These are phyloP conservation scores for Monosporascus sp. DNA, from an alignment of 2,329 filamentous ascomycete genomes.

Conservation along the genomic window DNA sequence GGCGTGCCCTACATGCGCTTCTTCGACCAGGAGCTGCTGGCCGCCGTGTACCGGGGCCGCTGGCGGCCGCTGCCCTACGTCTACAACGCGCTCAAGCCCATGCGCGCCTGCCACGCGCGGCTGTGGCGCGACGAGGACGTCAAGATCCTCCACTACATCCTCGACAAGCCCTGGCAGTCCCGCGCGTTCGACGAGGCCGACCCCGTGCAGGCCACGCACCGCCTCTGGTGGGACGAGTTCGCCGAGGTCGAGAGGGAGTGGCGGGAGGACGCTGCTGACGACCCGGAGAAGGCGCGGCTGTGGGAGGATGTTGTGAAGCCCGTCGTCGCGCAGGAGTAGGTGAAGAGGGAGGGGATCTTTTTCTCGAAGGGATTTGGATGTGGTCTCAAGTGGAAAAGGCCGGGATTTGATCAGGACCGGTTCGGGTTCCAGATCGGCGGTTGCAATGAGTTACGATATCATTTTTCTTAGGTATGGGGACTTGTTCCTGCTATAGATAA, in stretches of 20 bases:
- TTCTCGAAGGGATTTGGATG: too few relatives aligned
- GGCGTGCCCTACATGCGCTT: slow-evolving; percentile 24
- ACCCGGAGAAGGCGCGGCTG: slow-evolving; percentile 20
- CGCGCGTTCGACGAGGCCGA: slow-evolving; percentile 16
- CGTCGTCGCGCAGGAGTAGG: slow-evolving; percentile 26
- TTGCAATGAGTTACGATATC: too few relatives aligned
- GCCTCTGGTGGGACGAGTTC: slow-evolving; percentile 28
- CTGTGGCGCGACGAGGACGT: slow-evolving; percentile 23
- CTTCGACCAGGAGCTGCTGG: slow-evolving; percentile 26
- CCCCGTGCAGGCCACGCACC: slow-evolving; percentile 24
- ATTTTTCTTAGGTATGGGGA: too few relatives aligned
- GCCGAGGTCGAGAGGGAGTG: slow-evolving; percentile 23
- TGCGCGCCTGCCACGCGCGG: slow-evolving; percentile 21
- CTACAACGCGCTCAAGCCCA: slow-evolving; percentile 26
- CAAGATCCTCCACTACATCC: slow-evolving; percentile 24
- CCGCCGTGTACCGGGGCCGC: slow-evolving; percentile 19
- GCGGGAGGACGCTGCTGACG: slow-evolving; percentile 10
- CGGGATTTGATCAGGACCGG: too few relatives aligned
- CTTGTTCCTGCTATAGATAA: too few relatives aligned
- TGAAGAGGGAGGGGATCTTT: neutral
- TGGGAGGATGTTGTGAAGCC: slow-evolving; percentile 27
- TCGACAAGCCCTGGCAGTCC: slow-evolving; percentile 27
- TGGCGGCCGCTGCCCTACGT: slow-evolving; percentile 25
- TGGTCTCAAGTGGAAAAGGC: too few relatives aligned
- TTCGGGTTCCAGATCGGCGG: too few relatives aligned